Percentiles rank a stretch among this genome's conserved stretches.
These are phyloP conservation scores for Bipolaris oryzae DNA, from an alignment of 2,329 filamentous ascomycete genomes.

Conservation along the genomic window DNA sequence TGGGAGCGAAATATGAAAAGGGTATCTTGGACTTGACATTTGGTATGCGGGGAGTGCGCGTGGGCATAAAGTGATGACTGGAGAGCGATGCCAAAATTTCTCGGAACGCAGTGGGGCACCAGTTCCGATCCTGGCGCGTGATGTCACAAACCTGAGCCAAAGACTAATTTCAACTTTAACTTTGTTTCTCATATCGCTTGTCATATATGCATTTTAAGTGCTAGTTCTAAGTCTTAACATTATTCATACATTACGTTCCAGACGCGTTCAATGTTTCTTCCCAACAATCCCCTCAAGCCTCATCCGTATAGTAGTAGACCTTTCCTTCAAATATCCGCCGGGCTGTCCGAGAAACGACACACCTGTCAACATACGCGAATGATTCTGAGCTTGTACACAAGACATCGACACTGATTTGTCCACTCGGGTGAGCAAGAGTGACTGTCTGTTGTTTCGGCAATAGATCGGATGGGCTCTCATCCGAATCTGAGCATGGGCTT, in stretches of 20 bases:
- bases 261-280: neutral
- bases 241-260: neutral
- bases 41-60: constrained; percentile 38
- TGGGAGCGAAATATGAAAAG: constrained; percentile 14
- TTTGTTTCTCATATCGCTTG: no score
- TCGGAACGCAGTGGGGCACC: constrained; percentile 23
- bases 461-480: constrained; percentile 3
- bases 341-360: constrained; percentile 42
- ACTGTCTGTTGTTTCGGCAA: constrained; percentile 11
- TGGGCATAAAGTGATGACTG: constrained; percentile 42
- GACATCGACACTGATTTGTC: constrained; percentile 36
- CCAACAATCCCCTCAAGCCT: neutral
- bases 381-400: constrained; percentile 21
- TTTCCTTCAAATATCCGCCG: constrained; percentile 40
- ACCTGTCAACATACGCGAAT: constrained; percentile 30
- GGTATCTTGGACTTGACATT: constrained; percentile 39
- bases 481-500: constrained; percentile 16
- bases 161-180: neutral
- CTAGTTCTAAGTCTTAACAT: neutral
- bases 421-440: constrained; percentile 31
- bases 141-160: constrained; percentile 25
- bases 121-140: constrained; percentile 31
- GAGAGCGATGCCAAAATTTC: constrained; percentile 33
- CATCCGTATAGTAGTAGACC: constrained; percentile 1
- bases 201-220: neutral